Conservation (phyloP, 768 basidiomycete species). For the Antrodiella citrinella region DNA sequence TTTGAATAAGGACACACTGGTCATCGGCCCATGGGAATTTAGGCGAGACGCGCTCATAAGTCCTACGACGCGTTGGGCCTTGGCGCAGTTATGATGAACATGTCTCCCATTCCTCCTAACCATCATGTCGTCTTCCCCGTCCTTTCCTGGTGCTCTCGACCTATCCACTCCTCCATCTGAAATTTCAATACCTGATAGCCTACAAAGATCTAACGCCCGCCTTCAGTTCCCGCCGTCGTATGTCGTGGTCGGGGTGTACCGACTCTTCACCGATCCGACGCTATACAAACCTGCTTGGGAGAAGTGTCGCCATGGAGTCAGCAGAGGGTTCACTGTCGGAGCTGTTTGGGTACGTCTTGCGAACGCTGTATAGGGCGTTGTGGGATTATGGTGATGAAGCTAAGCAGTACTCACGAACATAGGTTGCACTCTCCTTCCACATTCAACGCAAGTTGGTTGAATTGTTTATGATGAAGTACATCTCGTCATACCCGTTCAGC, state of each 20-base stretch:
- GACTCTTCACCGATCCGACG: constrained; percentile 64
- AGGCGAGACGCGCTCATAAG: no score
- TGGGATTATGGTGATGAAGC: not conserved
- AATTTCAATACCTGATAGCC: constrained; percentile 29
- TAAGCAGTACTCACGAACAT: not conserved
- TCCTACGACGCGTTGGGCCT: no score
- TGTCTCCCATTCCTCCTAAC: not conserved
- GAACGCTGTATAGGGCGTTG: not conserved
- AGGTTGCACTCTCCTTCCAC: constrained; percentile 65
- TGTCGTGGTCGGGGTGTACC: constrained; percentile 76
- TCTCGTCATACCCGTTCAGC: no score
- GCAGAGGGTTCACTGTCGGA: constrained; percentile 63
- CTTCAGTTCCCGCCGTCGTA: constrained; percentile 79
- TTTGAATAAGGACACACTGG: no score
- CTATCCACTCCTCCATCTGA: not conserved
- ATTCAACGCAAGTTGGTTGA: constrained; percentile 63
- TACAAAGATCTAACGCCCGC: constrained; percentile 48
- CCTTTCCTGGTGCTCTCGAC: not conserved
- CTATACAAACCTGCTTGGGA: constrained; percentile 75
- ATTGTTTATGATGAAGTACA: constrained; percentile 53
- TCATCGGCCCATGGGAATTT: no score
- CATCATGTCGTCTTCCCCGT: not conserved
- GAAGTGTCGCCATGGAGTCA: constrained; percentile 73
- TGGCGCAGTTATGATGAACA: no score
- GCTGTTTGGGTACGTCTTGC: constrained; percentile 50